Conservation (phyloP, 164 flowering plant genomes). For the Vitis riparia region DNA sequence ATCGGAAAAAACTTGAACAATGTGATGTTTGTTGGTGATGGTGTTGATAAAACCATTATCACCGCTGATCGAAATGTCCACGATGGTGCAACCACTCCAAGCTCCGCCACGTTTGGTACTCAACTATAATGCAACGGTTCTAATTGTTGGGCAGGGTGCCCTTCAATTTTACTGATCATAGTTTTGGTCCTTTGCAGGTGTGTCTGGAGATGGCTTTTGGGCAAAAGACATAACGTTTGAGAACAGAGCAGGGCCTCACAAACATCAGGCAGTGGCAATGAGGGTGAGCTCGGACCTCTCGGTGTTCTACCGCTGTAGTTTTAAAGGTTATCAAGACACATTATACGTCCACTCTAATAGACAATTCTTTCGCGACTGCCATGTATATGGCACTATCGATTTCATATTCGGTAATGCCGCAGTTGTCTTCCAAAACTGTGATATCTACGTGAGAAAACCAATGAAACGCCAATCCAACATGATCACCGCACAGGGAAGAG, state of each 20-base stretch:
- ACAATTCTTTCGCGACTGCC: constrained; percentile 69
- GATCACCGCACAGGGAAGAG: constrained; percentile 66
- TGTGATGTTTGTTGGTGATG: constrained; percentile 67
- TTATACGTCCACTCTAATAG: constrained; percentile 45
- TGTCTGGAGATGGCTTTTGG: constrained; percentile 69
- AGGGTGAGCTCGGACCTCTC: constrained; percentile 46
- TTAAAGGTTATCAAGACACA: constrained; percentile 70
- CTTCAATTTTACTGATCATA: neutral
- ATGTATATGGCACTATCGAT: constrained; percentile 61
- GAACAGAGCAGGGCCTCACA: constrained; percentile 66
- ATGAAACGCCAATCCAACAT: constrained; percentile 49
- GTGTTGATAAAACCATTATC: constrained; percentile 53
- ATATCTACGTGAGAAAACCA: constrained; percentile 49
- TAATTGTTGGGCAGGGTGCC: too few relatives aligned
- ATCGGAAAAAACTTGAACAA: constrained; percentile 37
- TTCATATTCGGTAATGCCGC: constrained; percentile 68
- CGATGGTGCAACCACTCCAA: constrained; percentile 43
- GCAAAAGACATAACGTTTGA: constrained; percentile 71
- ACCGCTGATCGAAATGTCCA: constrained; percentile 33
- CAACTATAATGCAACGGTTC: too few relatives aligned
- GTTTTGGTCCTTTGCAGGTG: constrained; percentile 27
- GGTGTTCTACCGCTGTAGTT: constrained; percentile 54
- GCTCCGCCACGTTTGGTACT: too few relatives aligned
- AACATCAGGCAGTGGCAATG: constrained; percentile 68
- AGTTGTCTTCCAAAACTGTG: constrained; percentile 58